Percentiles rank a stretch among this genome's conserved stretches.
Conservation (phyloP, 257 asterid genomes). For the Fraxinus americana region DNA sequence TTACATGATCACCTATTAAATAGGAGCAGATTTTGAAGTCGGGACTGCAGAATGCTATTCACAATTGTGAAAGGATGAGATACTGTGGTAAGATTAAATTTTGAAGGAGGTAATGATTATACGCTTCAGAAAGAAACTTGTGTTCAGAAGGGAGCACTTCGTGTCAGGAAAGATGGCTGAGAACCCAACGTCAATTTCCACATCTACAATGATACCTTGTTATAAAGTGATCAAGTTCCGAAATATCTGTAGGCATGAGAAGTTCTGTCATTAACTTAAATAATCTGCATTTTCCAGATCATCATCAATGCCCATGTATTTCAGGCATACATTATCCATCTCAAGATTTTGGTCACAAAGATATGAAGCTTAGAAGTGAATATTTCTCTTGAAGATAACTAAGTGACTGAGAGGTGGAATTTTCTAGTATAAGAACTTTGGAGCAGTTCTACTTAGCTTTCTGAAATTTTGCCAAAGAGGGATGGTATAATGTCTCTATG, state of each 20-base stretch:
- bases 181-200: too few relatives aligned
- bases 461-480: neutral
- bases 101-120: too few relatives aligned
- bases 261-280: neutral
- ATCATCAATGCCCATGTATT: neutral
- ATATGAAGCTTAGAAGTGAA: neutral
- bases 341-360: neutral
- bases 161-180: too few relatives aligned
- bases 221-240: neutral
- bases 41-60: too few relatives aligned
- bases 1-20: too few relatives aligned
- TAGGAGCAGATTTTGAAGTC: too few relatives aligned
- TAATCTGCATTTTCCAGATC: neutral
- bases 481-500: neutral
- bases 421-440: neutral
- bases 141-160: neutral
- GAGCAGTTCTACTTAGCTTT: neutral
- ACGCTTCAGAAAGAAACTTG: neutral
- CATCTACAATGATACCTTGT: neutral
- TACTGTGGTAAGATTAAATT: too few relatives aligned
- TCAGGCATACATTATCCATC: neutral
- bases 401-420: neutral
- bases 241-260: too few relatives aligned
- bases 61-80: too few relatives aligned
- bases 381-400: neutral